A percentile compares a stretch with the other conserved stretches of the same genome.
These are phyloP conservation scores for Karstenula rhodostoma DNA, from an alignment of 2,329 filamentous ascomycete genomes.

Conservation along the genomic window DNA sequence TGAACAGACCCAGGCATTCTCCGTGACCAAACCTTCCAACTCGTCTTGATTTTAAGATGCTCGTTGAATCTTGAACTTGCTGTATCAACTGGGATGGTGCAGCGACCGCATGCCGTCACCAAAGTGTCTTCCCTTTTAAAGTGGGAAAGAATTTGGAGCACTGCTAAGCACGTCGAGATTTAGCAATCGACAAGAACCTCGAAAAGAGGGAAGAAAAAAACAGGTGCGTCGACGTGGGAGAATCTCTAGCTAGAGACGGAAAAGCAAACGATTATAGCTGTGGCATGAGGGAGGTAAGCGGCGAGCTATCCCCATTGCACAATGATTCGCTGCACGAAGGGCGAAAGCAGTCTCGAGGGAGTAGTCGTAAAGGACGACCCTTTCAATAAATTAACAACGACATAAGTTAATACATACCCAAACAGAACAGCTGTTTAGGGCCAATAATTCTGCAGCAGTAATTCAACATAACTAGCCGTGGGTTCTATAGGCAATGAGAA, in stretches of 20 bases:
- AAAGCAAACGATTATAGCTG: neutral
- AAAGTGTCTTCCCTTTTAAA: neutral
- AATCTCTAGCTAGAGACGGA: neutral
- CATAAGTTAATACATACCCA: neutral
- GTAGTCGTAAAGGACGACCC: too few species aligned
- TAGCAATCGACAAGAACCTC: neutral
- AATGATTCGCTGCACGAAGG: neutral
- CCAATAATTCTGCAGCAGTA: neutral
- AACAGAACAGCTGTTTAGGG: neutral
- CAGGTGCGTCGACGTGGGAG: neutral
- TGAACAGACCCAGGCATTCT: slow-evolving; percentile 36
- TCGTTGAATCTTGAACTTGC: neutral
- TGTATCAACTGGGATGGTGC: neutral
- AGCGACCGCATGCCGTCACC: neutral
- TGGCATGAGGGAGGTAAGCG: neutral
- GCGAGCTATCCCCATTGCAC: neutral
- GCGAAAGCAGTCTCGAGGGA: neutral
- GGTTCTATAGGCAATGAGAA: neutral
- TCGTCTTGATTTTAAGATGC: slow-evolving; percentile 14
- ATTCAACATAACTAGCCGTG: neutral
- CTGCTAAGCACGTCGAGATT: neutral
- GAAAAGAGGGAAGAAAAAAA: too few species aligned
- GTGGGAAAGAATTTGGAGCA: neutral
- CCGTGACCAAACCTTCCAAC: slow-evolving; percentile 20
- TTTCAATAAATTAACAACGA: neutral